Percentiles rank a stretch among this genome's conserved stretches.
Conservation (phyloP, 306 rosid species). For the Pyrus betulifolia region DNA sequence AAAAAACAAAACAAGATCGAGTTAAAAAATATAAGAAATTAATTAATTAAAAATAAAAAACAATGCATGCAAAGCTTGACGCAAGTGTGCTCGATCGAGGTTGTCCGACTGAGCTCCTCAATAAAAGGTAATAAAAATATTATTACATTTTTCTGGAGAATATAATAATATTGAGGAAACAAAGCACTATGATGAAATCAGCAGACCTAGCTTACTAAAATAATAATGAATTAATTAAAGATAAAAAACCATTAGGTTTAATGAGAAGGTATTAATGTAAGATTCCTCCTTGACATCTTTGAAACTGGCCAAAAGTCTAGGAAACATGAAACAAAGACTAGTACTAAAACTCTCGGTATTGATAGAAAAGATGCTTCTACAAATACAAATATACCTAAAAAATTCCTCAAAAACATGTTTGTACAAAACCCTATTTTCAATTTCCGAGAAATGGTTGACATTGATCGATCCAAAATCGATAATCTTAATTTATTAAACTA, state of each 20-base stretch:
- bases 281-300: conserved; percentile 42
- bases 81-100: not conserved
- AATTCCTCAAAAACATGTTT: conserved; percentile 19
- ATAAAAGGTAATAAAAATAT: not conserved
- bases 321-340: conserved; percentile 18
- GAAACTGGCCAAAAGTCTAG: conserved; percentile 7
- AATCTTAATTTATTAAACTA: conserved; percentile 8
- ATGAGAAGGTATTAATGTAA: conserved; percentile 17
- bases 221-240: not conserved
- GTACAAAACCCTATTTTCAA: conserved; percentile 24
- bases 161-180: not conserved
- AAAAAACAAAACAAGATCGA: no score
- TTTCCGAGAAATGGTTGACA: conserved; percentile 40
- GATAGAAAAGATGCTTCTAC: conserved; percentile 49
- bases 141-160: not conserved
- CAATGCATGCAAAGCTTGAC: not conserved
- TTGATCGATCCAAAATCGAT: conserved; percentile 13
- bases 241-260: not conserved
- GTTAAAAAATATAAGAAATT: no score
- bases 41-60: no score
- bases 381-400: conserved; percentile 27
- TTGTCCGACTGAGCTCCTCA: not conserved
- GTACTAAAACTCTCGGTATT: conserved; percentile 20
- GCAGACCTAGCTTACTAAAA: not conserved
- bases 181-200: not conserved